Conservation (phyloP, 164 flowering plant species). For the Kingdonia uniflora region DNA sequence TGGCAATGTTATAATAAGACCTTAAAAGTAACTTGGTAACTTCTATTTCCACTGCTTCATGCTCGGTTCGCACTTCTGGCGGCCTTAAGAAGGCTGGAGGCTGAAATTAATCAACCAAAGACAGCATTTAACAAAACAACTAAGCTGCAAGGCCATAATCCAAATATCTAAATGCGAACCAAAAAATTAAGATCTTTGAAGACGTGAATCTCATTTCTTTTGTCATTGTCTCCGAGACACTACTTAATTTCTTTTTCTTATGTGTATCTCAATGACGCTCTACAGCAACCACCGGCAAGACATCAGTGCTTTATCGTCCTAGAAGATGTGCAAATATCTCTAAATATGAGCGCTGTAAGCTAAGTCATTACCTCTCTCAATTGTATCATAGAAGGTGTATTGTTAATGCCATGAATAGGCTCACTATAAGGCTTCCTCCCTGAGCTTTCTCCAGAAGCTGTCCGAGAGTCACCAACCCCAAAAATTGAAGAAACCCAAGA, state of each 20-base stretch:
- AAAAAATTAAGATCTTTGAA: too few species aligned
- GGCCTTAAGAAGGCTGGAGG: slow-evolving; percentile 29
- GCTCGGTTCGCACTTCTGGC: slow-evolving; percentile 20
- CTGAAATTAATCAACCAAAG: slow-evolving; percentile 12
- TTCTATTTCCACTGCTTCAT: slow-evolving; percentile 21
- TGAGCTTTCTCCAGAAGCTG: slow-evolving; percentile 12
- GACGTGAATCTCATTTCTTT: too few species aligned
- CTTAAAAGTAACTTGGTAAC: slow-evolving; percentile 34
- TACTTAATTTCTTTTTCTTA: too few species aligned
- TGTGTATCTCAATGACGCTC: too few species aligned
- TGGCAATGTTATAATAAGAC: slow-evolving; percentile 43
- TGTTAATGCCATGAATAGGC: slow-evolving; percentile 10
- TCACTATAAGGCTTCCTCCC: slow-evolving; percentile 8
- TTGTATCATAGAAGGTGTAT: slow-evolving; percentile 15
- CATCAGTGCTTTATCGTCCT: too few species aligned
- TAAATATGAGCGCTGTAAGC: too few species aligned
- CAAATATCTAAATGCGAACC: background rate
- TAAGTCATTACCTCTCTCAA: slow-evolving; percentile 35
- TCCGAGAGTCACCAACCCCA: slow-evolving; percentile 12
- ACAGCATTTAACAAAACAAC: background rate
- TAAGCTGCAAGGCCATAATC: background rate
- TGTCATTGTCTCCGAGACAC: too few species aligned
- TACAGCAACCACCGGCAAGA: too few species aligned
- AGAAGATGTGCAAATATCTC: background rate
- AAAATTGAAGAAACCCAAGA: slow-evolving; percentile 30